Evolutionary conservation across 768 basidiomycete genomes (phyloP).

Genomic region (Leucocoprinus sp.): DNA sequence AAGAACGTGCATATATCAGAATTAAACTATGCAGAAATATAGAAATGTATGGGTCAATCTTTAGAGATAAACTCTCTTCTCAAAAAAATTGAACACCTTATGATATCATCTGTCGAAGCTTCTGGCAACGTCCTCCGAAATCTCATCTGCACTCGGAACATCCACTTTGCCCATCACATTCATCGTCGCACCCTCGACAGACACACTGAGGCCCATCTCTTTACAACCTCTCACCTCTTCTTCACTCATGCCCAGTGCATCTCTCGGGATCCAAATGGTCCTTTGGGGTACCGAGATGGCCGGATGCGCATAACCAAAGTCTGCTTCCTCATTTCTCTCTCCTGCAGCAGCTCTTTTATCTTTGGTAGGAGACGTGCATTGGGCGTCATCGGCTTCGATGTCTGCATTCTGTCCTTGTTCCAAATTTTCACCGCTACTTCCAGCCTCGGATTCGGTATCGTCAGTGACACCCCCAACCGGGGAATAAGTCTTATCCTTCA

Average conservation of each 20-base stretch:
- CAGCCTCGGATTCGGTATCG: background rate
- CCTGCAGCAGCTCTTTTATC: constrained; percentile 4
- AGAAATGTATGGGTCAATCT: no score
- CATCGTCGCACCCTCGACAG: constrained; percentile 25
- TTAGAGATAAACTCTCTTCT: no score
- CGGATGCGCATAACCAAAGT: constrained; percentile 83
- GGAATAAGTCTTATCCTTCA: constrained; percentile 56
- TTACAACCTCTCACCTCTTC: constrained; percentile 49
- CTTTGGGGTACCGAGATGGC: constrained; percentile 67
- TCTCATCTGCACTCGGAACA: constrained; percentile 25
- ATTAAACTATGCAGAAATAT: no score
- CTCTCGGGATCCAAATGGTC: constrained; percentile 79
- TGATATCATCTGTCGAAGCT: background rate
- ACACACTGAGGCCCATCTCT: constrained; percentile 49
- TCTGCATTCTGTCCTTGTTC: constrained; percentile 2
- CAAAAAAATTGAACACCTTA: no score
- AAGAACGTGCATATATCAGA: no score
- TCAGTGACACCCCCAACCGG: constrained; percentile 7
- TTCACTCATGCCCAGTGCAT: constrained; percentile 53
- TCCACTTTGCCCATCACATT: constrained; percentile 30
- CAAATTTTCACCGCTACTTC: background rate
- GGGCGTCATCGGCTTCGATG: background rate
- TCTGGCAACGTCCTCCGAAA: constrained; percentile 9
- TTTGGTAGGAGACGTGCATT: constrained; percentile 13
- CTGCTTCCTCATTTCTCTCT: constrained; percentile 23